phyloP scores from a whole-genome alignment of 371 early-diverging fungal species.

The Zopfochytrium polystomum region DNA sequence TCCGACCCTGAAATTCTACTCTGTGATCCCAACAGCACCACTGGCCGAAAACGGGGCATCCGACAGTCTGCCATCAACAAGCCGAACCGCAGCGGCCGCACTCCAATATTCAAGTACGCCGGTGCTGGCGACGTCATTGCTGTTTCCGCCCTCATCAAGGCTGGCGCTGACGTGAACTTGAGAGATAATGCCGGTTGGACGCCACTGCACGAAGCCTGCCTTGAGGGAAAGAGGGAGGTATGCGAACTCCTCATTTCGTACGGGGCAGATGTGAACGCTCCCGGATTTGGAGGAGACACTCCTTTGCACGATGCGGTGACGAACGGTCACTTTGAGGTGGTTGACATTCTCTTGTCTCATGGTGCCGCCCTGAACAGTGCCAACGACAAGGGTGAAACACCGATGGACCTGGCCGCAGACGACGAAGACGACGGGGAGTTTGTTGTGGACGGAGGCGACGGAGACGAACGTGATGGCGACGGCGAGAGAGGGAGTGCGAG shows the following conservation, averaged over 20 bases:
- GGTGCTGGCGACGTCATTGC: conserved; percentile 28
- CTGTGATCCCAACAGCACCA: no score
- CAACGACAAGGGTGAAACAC: conserved; percentile 45
- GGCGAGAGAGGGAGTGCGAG: no score
- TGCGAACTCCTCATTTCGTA: conserved; percentile 62
- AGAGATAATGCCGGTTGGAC: conserved; percentile 70
- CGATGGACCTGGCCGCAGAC: conserved; percentile 35
- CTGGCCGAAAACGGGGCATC: no score
- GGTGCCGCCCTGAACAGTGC: conserved; percentile 45
- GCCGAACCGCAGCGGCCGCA: conserved; percentile 40
- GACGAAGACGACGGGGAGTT: no score
- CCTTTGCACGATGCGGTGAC: conserved; percentile 56
- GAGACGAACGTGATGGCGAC: no score
- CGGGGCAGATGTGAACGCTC: conserved; percentile 55
- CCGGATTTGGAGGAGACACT: conserved; percentile 38
- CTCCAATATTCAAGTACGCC: conserved; percentile 37
- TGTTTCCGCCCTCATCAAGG: conserved; percentile 31
- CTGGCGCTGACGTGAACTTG: conserved; percentile 47
- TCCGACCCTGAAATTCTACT: no score
- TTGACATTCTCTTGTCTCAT: conserved; percentile 48
- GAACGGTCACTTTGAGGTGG: conserved; percentile 39
- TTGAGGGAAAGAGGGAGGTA: conserved; percentile 48
- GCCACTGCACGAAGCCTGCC: conserved; percentile 78
- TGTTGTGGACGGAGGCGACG: no score
- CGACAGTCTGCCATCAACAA: conserved; percentile 32